Conservation (phyloP, 345 rosid genomes). For the Toxicodendron radicans region DNA sequence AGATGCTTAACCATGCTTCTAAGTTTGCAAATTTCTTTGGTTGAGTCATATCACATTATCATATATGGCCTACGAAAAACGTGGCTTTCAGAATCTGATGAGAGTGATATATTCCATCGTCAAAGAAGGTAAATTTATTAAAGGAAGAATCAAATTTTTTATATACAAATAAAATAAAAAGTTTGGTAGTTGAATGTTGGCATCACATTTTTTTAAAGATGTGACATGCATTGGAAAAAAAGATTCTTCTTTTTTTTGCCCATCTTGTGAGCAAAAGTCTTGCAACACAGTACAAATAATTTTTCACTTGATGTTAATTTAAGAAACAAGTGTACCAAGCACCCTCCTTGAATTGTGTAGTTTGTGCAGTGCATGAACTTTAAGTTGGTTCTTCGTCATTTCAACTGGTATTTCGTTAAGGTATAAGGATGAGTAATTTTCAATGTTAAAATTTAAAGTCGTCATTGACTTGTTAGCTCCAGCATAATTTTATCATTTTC, state of each 20-base stretch:
- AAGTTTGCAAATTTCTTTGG: slow-evolving; percentile 1
- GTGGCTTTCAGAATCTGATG: slow-evolving; percentile 16
- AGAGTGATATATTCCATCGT: slow-evolving; percentile 6
- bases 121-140: slow-evolving; percentile 10
- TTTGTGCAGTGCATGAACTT: neutral
- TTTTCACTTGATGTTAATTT: too few species aligned
- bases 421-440: too few species aligned
- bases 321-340: too few species aligned
- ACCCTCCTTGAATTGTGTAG: neutral
- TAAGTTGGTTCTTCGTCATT: neutral
- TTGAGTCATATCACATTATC: neutral
- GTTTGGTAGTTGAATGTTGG: slow-evolving; percentile 17
- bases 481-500: too few species aligned
- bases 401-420: neutral
- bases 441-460: too few species aligned
- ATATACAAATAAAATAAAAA: neutral
- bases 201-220: slow-evolving; percentile 11
- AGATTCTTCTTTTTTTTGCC: slow-evolving; percentile 11
- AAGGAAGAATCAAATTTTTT: neutral
- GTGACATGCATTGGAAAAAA: neutral
- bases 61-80: neutral
- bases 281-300: too few species aligned
- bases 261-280: too few species aligned
- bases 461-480: too few species aligned
- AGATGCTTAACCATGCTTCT: slow-evolving; percentile 3